A percentile compares a stretch with the other conserved stretches of the same genome.
Conservation (phyloP, 2,329 filamentous ascomycete species). For the Verticillium nubilum region DNA sequence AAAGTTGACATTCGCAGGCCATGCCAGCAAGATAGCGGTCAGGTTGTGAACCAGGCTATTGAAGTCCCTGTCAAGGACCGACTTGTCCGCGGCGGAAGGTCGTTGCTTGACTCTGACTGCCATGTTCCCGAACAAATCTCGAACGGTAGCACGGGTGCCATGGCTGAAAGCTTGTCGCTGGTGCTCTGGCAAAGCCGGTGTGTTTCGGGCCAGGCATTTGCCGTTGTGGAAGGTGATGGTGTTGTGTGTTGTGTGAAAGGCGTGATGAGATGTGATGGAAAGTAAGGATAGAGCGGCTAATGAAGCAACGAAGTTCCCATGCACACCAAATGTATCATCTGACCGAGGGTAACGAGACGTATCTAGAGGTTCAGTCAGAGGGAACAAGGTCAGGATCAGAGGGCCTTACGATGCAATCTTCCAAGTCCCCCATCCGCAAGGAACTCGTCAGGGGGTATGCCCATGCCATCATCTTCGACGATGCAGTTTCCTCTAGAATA, state of each 20-base stretch:
- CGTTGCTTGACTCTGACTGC: slow-evolving; percentile 85
- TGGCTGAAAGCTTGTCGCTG: slow-evolving; percentile 49
- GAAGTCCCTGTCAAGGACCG: slow-evolving; percentile 58
- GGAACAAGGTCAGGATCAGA: slow-evolving; percentile 10
- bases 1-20: slow-evolving; percentile 51
- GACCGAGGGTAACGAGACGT: slow-evolving; percentile 65
- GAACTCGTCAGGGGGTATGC: slow-evolving; percentile 73
- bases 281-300: slow-evolving; percentile 72
- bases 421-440: slow-evolving; percentile 62
- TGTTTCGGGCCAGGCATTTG: slow-evolving; percentile 55
- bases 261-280: slow-evolving; percentile 67
- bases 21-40: slow-evolving; percentile 65
- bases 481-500: slow-evolving; percentile 69
- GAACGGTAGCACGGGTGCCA: slow-evolving; percentile 72
- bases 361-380: slow-evolving; percentile 40
- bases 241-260: slow-evolving; percentile 53
- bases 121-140: slow-evolving; percentile 83
- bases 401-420: slow-evolving; percentile 67
- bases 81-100: slow-evolving; percentile 45
- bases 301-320: slow-evolving; percentile 73
- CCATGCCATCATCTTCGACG: slow-evolving; percentile 79
- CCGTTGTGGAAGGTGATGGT: slow-evolving; percentile 67
- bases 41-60: slow-evolving; percentile 53
- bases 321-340: slow-evolving; percentile 53
- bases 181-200: slow-evolving; percentile 55